Evolutionary conservation across 1,284 basidiomycete species (phyloP), one percentile per base, ranked within the genome.

Genomic region (Fomitopsis pinicola): DNA sequence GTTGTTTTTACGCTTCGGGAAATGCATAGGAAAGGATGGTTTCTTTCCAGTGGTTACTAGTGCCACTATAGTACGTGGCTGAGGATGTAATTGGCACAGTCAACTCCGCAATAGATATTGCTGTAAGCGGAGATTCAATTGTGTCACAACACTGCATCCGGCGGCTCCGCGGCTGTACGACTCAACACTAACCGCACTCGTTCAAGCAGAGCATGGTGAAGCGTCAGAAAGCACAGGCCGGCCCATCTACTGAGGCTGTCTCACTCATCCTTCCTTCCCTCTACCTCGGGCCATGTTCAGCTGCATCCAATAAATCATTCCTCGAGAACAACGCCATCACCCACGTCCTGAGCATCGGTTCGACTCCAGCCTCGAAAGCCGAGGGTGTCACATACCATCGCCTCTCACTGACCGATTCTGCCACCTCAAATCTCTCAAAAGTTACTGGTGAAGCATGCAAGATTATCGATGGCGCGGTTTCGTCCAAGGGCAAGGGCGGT

Each of bases 271-370:
- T 68, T 35, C 57, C 66, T 10, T 63, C 45, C 38, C 55, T 70
- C 17, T 69, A 67, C 57, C 67, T 70, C 12, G 69, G 69, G 5
- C 69, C 69, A 12, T 63, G 66, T 54, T 67, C 68, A 17, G 64
- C 67, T 30, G 69, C 68, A 15, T 66, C 67, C 2, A 63, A 61
- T 15, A 55, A 62, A 36, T 12, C 61, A 36, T 68, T 70, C 50
- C 62, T 70, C 33, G 33, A 35, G 5, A 22, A 56, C 33, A 63
- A 74, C 19, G 57, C 59, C 6, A 76, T 79, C 59, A 76, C 71
- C 6, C 71, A 77, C 58, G 71, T 78, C 46, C 69, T 78, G 35
- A 77, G 73, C 65, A 69, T 79, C 58, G 77, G 77, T 22, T 62
- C 62, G 30, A 72, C 67, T 9, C 76, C 76, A 0, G 59, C 65